Conservation (phyloP, 371 early-diverging fungal species). For the Basidiobolus heterosporus region DNA sequence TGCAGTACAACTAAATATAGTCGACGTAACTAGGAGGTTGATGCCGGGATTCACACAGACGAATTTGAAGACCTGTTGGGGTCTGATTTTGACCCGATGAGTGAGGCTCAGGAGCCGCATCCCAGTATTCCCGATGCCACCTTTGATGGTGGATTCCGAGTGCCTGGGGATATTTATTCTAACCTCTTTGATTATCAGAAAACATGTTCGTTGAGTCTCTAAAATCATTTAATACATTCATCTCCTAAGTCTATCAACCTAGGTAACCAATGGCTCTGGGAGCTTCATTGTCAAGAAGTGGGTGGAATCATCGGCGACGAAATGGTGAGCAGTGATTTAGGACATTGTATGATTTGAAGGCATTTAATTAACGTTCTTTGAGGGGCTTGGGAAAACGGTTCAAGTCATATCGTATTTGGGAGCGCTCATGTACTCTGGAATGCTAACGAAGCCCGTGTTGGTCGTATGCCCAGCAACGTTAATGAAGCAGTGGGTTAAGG, state of each 20-base stretch:
- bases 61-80: no score
- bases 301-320: slow-evolving; percentile 98
- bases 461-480: slow-evolving; percentile 94
- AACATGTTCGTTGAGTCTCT: slow-evolving; percentile 21
- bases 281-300: slow-evolving; percentile 65
- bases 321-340: slow-evolving; percentile 43
- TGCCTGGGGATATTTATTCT: slow-evolving; percentile 76
- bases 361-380: neutral
- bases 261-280: slow-evolving; percentile 85
- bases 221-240: neutral
- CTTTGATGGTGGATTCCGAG: slow-evolving; percentile 31
- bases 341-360: neutral
- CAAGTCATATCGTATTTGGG: slow-evolving; percentile 78
- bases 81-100: neutral
- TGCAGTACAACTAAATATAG: no score
- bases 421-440: slow-evolving; percentile 39
- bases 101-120: slow-evolving; percentile 16
- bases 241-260: neutral
- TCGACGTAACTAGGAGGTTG: no score
- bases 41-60: no score
- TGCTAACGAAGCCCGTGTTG: slow-evolving; percentile 35
- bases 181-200: slow-evolving; percentile 85
- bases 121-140: slow-evolving; percentile 37
- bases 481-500: slow-evolving; percentile 90
- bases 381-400: slow-evolving; percentile 94